A percentile compares a stretch with the other conserved stretches of the same genome.
phyloP scores from a whole-genome alignment of 2,329 filamentous ascomycete genomes.

The Iodosphaeria phyllophila region DNA sequence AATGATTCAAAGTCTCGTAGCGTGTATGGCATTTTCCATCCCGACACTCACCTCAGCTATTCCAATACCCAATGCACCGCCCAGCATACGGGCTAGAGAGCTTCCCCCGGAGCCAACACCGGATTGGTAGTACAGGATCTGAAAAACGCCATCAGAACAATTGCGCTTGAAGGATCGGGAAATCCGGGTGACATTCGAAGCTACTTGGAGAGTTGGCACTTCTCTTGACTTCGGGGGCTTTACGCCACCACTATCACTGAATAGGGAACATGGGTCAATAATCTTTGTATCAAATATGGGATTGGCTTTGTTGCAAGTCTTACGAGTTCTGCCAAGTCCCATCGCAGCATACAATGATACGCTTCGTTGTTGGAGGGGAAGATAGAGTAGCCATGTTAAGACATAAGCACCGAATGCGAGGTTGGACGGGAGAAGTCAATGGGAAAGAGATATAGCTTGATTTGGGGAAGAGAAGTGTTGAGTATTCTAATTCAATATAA shows the following conservation, averaged over 20 bases:
- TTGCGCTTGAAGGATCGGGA: conserved; percentile 33
- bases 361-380: conserved; percentile 17
- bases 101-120: conserved; percentile 37
- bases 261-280: conserved; percentile 3
- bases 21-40: background rate
- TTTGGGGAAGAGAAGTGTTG: too few relatives aligned
- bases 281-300: too few relatives aligned
- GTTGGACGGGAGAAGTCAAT: too few relatives aligned
- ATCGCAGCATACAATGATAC: conserved; percentile 32
- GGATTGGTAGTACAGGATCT: conserved; percentile 42
- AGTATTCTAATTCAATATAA: too few relatives aligned
- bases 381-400: background rate
- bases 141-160: conserved; percentile 30
- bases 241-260: conserved; percentile 24
- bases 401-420: too few relatives aligned
- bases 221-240: conserved; percentile 18
- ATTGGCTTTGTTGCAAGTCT: conserved; percentile 3
- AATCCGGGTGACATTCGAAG: conserved; percentile 42
- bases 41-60: conserved; percentile 26
- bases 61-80: conserved; percentile 35
- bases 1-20: background rate
- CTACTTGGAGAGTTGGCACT: conserved; percentile 24
- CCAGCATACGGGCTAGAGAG: conserved; percentile 27
- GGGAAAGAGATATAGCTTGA: too few relatives aligned
- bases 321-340: conserved; percentile 33